Base-by-base conservation (phyloP, 2,329 filamentous ascomycete genomes). In the Sphaerulina musiva region DNA sequence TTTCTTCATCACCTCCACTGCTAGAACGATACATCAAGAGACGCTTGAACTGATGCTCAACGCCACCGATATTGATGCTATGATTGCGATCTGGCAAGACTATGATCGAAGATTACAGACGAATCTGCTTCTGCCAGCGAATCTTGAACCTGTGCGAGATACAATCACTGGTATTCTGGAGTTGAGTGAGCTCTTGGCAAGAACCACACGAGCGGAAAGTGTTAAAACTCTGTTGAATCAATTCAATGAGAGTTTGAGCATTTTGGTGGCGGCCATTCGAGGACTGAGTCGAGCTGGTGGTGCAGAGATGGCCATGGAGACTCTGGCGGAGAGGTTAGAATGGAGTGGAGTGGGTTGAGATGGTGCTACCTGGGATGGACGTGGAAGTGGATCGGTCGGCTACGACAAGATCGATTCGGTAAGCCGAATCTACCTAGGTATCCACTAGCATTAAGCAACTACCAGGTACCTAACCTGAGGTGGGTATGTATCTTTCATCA, bases 301-400 rank as follows among this genome's bases (percentile, higher is more conserved):
- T 46, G 82, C 82, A 29, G 83, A 88, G 71, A 78, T 64, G 66
- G 80, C 84, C 67, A 92, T 90, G 86, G 88, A 93, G 70, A 82
- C 86, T 56, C 68, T 95, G 56, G 89, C 87, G 0, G 89, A 95
- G 69, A 87, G 86, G 74, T 70, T 95, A 43, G 86, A 91, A 31
- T 58, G 55, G 56, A 46, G 40, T 36, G 2, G 20, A 4, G 29
- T 46, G 14, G n/a, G 31, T n/a, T 56, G 49, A 56, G 39, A 14
- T 39, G n/a, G n/a, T n/a, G 20, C 20, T 20, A 2, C 10, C 20
- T 38, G 39, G n/a, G 12, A 23, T 39, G 6, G 6, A 29, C 26
- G 4, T 4, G 26, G 26, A 29, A 29, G 26, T 29, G 26, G 2
- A 7, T 29, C 26, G 6, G 26, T 6, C 6, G 26, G 5, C 5